phyloP scores from a whole-genome alignment of 2,329 filamentous ascomycete species.

The Calonectria honghensis region DNA sequence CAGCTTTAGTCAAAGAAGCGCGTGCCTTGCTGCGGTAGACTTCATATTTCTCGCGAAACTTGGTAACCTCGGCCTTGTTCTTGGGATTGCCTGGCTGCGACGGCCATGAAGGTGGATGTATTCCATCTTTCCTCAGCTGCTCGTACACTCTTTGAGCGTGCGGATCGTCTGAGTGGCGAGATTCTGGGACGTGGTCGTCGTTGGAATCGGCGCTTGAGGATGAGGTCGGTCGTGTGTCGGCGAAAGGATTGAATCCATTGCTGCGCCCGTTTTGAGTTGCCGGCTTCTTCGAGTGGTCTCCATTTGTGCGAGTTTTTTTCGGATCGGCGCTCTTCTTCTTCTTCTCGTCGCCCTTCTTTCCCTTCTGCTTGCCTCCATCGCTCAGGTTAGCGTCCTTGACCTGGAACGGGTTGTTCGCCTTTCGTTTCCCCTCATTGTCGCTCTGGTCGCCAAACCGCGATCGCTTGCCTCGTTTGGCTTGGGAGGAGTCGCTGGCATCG shows the following conservation, averaged over 20 bases:
- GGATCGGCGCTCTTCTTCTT: conserved; percentile 50
- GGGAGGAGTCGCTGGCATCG: conserved; percentile 55
- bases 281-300: conserved; percentile 42
- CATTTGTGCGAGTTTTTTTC: conserved; percentile 46
- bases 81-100: conserved; percentile 71
- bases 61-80: conserved; percentile 71
- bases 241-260: conserved; percentile 48
- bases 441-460: conserved; percentile 54
- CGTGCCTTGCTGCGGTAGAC: conserved; percentile 75
- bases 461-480: conserved; percentile 54
- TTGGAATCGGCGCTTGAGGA: conserved; percentile 51
- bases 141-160: conserved; percentile 71
- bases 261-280: conserved; percentile 42
- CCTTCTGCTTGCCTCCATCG: conserved; percentile 52
- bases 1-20: conserved; percentile 74
- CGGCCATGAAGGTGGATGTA: conserved; percentile 74
- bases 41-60: conserved; percentile 74
- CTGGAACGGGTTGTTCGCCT: conserved; percentile 55
- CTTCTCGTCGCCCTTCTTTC: conserved; percentile 51
- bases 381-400: conserved; percentile 52
- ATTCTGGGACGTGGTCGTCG: conserved; percentile 45
- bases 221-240: conserved; percentile 52
- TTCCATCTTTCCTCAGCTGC: conserved; percentile 72
- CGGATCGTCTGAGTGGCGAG: conserved; percentile 57
- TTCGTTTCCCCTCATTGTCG: conserved; percentile 54